These are phyloP conservation scores for Nitzschia sp. DNA, from an alignment of 108 stramenopile species.

Conservation along the genomic window DNA sequence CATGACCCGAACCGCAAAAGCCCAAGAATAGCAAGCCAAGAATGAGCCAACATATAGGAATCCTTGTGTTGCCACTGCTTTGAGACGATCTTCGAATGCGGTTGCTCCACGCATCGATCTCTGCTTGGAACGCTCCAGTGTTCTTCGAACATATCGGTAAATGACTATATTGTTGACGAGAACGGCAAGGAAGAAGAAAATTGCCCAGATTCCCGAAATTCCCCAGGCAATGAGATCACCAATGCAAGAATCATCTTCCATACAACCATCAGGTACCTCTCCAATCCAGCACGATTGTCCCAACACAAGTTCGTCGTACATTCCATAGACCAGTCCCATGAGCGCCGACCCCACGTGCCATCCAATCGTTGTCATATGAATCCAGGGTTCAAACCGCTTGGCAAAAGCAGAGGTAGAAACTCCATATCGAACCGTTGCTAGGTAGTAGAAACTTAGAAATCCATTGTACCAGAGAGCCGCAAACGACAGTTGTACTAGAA, in stretches of 20 bases:
- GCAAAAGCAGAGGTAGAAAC: not conserved
- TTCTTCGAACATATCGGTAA: constrained; percentile 1
- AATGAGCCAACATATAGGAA: constrained; percentile 1
- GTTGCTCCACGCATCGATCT: not conserved
- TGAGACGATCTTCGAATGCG: not conserved
- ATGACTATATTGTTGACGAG: constrained; percentile 5
- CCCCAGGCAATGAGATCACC: not conserved
- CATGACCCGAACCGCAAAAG: not conserved
- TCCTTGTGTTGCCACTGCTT: not conserved
- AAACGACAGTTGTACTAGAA: not conserved
- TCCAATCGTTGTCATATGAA: not conserved
- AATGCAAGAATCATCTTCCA: not conserved
- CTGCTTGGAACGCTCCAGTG: not conserved
- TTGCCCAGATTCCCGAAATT: not conserved
- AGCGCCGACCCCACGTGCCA: not conserved
- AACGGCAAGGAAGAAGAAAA: not conserved
- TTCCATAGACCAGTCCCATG: not conserved
- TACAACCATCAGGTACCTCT: not conserved
- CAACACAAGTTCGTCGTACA: not conserved
- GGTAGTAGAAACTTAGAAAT: constrained; percentile 4
- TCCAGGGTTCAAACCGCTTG: not conserved
- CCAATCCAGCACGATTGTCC: not conserved
- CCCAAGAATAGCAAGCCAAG: not conserved
- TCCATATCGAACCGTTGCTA: constrained; percentile 5
- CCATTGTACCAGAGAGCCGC: constrained; percentile 9